Evolutionary conservation across 225 moss, liverwort and hornwort genomes (phyloP), one percentile per base, ranked within the genome.

Genomic region (Ulota crispa): DNA sequence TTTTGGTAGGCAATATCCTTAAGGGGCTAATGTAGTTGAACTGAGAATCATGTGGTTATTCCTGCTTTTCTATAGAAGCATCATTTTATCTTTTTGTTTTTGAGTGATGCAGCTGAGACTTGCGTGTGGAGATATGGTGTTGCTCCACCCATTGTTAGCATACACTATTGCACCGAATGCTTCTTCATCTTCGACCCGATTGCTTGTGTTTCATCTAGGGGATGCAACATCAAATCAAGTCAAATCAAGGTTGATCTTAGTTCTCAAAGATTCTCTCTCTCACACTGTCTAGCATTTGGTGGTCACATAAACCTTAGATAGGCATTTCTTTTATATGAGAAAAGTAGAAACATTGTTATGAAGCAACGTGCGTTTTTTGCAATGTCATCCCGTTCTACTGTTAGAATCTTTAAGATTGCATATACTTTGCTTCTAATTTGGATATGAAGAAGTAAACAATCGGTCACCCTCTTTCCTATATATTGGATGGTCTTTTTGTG

Each of bases 101-200:
- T 32, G 53, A 66, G 54, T 78, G 84, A 56, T 89, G 85, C 87
- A 94, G 91, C 83, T 92, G 88, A 88, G 86, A 42, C 89, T 94
- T 20, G 85, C 81, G 45, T 53, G 85, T 80, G 91, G 94, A 65
- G 94, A 91, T 81, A 78, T 88, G 75, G 91, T 84, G 47, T 76
- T 94, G 78, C 85, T 94, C 18, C 92, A 94, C 63, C 88, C 94
- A 34, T 81, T 85, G 81, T 70, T 91, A 68, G 88, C 91, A 13
- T 84, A 78, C 39, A 73, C 87, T 55, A 54, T 85, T 74, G 88
- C 92, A 53, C 94, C 92, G 20, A 92, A 94, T 43, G 30, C 62
- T 26, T 88, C 91, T 13, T 81, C 85, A 55, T 84, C 68, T 57
- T 39, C 84, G 47, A 69, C 81, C 5, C 67, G 79, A 64, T 82